These are phyloP conservation scores for Plantago lanceolata DNA, from an alignment of 305 asterid species.

Conservation along the genomic window DNA sequence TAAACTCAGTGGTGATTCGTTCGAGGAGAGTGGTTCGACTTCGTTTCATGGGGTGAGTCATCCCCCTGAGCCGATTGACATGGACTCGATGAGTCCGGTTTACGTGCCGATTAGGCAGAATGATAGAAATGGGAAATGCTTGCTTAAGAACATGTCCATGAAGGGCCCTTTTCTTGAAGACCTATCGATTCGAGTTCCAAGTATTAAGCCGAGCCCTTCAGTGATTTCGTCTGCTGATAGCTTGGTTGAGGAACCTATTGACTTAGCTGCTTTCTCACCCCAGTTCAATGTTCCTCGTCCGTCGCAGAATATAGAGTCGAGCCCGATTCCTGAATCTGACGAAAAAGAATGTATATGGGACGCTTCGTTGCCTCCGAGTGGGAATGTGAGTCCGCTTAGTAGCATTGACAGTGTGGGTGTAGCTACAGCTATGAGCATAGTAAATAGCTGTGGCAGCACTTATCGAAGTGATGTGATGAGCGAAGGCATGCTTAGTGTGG, in stretches of 20 bases:
- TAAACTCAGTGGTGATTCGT: slow-evolving; percentile 52
- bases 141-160: slow-evolving; percentile 47
- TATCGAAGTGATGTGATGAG: slow-evolving; percentile 79
- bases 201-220: slow-evolving; percentile 41
- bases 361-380: slow-evolving; percentile 88
- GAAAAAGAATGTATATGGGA: slow-evolving; percentile 90
- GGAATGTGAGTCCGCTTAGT: slow-evolving; percentile 91
- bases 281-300: slow-evolving; percentile 55
- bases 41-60: slow-evolving; percentile 95
- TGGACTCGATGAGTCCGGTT: slow-evolving; percentile 73
- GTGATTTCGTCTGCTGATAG: slow-evolving; percentile 54
- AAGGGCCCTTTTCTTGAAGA: slow-evolving; percentile 67
- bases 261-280: slow-evolving; percentile 41
- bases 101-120: slow-evolving; percentile 63
- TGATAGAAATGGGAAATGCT: slow-evolving; percentile 43
- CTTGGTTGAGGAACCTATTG: slow-evolving; percentile 50
- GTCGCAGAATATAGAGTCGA: slow-evolving; percentile 48
- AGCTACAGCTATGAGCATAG: slow-evolving; percentile 74
- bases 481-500: slow-evolving; percentile 84
- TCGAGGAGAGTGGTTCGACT: slow-evolving; percentile 70
- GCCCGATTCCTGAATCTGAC: slow-evolving; percentile 57
- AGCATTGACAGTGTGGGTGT: slow-evolving; percentile 77
- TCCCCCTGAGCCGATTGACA: slow-evolving; percentile 85
- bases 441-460: slow-evolving; percentile 77
- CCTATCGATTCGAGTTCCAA: slow-evolving; percentile 51